A percentile compares a stretch with the other conserved stretches of the same genome.
These are phyloP conservation scores for Paspalum vaginatum DNA, from an alignment of 176 grass and related monocot species.

Conservation along the genomic window DNA sequence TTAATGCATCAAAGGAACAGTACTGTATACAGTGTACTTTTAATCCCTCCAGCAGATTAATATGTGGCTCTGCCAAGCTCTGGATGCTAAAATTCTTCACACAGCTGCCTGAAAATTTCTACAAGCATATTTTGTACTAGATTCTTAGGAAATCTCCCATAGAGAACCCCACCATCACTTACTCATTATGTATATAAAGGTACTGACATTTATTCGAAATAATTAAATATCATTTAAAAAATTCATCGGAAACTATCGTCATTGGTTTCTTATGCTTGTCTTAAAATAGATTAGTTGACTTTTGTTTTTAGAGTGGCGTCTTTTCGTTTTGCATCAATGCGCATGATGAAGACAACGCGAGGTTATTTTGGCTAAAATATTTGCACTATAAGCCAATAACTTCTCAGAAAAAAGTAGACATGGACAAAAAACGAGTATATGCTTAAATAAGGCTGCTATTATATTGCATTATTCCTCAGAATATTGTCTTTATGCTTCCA, in stretches of 20 bases:
- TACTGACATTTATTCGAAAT: background rate
- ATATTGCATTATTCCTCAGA: conserved; percentile 38
- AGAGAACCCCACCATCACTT: too few species aligned
- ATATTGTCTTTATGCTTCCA: conserved; percentile 60
- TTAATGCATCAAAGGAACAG: too few species aligned
- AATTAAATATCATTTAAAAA: background rate
- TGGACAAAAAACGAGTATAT: conserved; percentile 44
- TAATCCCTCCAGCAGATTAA: too few species aligned
- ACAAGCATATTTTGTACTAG: too few species aligned
- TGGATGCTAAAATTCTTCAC: too few species aligned
- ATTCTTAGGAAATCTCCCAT: too few species aligned
- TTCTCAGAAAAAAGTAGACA: conserved; percentile 25
- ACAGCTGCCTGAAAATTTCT: too few species aligned
- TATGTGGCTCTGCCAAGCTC: too few species aligned
- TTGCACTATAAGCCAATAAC: conserved; percentile 38
- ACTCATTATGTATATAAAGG: background rate
- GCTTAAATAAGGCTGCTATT: conserved; percentile 43
- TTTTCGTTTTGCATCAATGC: conserved; percentile 29
- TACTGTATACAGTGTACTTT: too few species aligned
- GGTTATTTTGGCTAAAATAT: conserved; percentile 31
- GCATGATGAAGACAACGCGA: conserved; percentile 41
- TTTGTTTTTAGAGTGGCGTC: conserved; percentile 32
- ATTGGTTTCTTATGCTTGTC: background rate
- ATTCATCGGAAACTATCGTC: background rate
- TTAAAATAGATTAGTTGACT: conserved; percentile 53